Evolutionary conservation across 306 rosid genomes (phyloP), one percentile per base, ranked within the genome.

Genomic region (Quercus robur): DNA sequence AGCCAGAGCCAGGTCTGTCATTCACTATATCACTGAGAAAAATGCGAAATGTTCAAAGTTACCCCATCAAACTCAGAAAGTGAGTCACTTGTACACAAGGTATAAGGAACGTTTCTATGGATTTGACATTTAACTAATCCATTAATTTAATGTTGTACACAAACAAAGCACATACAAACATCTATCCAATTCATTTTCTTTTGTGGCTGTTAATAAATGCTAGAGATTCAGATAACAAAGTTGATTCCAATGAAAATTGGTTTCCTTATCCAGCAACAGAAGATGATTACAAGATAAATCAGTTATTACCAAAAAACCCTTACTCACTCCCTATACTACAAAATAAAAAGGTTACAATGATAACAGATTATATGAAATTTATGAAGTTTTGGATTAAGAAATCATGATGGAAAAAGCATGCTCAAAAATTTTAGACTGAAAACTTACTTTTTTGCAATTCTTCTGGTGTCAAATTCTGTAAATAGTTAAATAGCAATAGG

Each of bases 381-480:
- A 21, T 77, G 23, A 80, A 14, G 21, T 20, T 44, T 88, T 15
- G 56, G 71, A 52, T 20, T 25, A 77, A 62, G 78, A 73, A 58
- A n/a, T 63, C 46, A 38, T 73, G 55, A 21, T 23, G 20, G 46
- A 49, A 58, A 51, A 75, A 81, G 38, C 52, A 73, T 75, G 74
- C 35, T 56, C 68, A 52, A 72, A 76, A 73, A 8, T 38, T 38
- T 38, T 38, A 7, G 10, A 23, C 66, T 20, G 6, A 38, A 41
- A 79, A 88, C 97, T 81, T 84, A 93, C 99, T 74, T 88, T 90
- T 87, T 78, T 91, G 97, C 83, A 94, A 86, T 81, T 92, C 92
- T 78, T 88, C 94, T 19, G 99, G 99, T 11, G 97, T 88, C 84
- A 91, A 56, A 30, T 90, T 87, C 99, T 94, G 94, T 89, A 85